A percentile compares a stretch with the other conserved stretches of the same genome.
Evolutionary conservation across 2,329 filamentous ascomycete genomes (phyloP).

Genomic region (Dothiorella sarmentorum): DNA sequence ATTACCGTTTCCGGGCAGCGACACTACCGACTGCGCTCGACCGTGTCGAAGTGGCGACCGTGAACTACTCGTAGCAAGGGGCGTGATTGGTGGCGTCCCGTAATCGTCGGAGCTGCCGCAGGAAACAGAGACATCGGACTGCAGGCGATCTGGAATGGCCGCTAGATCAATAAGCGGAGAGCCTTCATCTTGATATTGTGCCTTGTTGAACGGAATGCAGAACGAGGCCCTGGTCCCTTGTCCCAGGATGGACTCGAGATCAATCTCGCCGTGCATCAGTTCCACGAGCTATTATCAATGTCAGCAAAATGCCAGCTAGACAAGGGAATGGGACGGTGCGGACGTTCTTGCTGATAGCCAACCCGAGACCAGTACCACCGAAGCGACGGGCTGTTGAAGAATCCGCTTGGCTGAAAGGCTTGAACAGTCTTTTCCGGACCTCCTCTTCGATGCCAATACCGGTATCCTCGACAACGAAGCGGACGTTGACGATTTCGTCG

Average conservation of each 20-base stretch:
- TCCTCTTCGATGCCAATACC: constrained; percentile 80
- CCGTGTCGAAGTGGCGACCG: background rate
- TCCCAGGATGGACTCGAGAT: constrained; percentile 63
- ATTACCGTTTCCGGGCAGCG: background rate
- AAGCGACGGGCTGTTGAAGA: constrained; percentile 75
- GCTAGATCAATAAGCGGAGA: constrained; percentile 59
- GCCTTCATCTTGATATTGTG: constrained; percentile 51
- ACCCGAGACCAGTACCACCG: constrained; percentile 71
- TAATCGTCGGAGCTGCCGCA: constrained; percentile 64
- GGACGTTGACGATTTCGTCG: constrained; percentile 61
- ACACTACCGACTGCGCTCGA: constrained; percentile 2
- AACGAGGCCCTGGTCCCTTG: constrained; percentile 71
- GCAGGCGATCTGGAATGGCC: constrained; percentile 64
- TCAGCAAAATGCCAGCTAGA: background rate
- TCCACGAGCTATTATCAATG: constrained; percentile 54
- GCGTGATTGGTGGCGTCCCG: constrained; percentile 42
- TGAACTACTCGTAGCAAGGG: constrained; percentile 24
- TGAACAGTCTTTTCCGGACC: constrained; percentile 68
- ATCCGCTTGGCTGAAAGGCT: constrained; percentile 79
- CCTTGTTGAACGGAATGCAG: constrained; percentile 73
- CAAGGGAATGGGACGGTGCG: constrained; percentile 10
- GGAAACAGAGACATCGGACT: constrained; percentile 55
- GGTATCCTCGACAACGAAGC: constrained; percentile 71
- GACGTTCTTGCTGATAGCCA: constrained; percentile 76
- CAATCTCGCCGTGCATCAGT: constrained; percentile 74